Conservation (phyloP, 2,329 filamentous ascomycete species). For the Spiromastix sp. region DNA sequence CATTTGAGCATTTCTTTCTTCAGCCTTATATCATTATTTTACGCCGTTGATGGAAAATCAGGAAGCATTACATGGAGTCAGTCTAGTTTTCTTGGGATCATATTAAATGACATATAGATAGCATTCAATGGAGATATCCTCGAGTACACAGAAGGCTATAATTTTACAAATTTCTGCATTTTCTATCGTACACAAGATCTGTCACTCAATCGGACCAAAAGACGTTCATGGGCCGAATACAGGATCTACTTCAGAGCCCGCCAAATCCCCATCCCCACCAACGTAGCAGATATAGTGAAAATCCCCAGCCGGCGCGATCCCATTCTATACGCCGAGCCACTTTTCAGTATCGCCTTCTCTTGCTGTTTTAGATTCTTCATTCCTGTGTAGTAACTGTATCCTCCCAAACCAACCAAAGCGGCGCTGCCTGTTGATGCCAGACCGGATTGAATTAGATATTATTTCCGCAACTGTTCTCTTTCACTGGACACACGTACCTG, state of each 20-base stretch:
- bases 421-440: slow-evolving; percentile 38
- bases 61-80: slow-evolving; percentile 7
- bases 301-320: slow-evolving; percentile 59
- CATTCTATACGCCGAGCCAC: slow-evolving; percentile 63
- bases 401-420: slow-evolving; percentile 64
- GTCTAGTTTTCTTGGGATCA: slow-evolving; percentile 6
- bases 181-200: too few species aligned
- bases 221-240: too few species aligned
- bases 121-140: slow-evolving; percentile 12
- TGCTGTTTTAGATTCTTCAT: slow-evolving; percentile 60
- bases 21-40: slow-evolving; percentile 6
- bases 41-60: slow-evolving; percentile 1
- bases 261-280: slow-evolving; percentile 63
- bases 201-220: too few species aligned
- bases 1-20: background rate
- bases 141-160: slow-evolving; percentile 2
- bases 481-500: too few species aligned
- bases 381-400: slow-evolving; percentile 68
- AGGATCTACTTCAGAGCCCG: slow-evolving; percentile 37
- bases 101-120: slow-evolving; percentile 9
- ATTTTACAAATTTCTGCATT: background rate
- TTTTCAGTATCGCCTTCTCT: slow-evolving; percentile 51
- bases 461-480: too few species aligned
- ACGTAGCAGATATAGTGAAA: slow-evolving; percentile 53
- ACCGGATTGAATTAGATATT: background rate